phyloP scores from a whole-genome alignment of 306 rosid species.

The Crataegus laevigata region DNA sequence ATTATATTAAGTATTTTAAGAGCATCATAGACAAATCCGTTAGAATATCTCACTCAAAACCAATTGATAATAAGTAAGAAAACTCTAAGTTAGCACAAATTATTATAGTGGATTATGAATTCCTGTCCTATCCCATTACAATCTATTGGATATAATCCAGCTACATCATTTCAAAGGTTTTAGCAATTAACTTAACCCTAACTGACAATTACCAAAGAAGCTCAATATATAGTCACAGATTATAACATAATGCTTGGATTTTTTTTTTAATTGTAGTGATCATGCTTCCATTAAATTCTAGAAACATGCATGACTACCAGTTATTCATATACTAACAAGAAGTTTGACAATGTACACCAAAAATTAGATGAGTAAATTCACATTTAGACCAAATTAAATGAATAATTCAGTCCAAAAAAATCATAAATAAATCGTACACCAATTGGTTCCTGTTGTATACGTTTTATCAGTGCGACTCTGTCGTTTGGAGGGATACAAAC shows the following conservation, averaged over 20 bases:
- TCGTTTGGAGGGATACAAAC: constrained; percentile 5
- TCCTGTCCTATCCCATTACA: too few species aligned
- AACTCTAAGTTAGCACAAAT: not conserved
- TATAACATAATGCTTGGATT: not conserved
- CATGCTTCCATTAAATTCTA: not conserved
- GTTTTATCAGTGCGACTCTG: not conserved
- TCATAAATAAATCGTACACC: not conserved
- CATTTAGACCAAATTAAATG: not conserved
- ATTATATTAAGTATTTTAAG: too few species aligned
- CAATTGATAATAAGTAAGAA: not conserved
- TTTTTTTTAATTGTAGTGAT: not conserved
- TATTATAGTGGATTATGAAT: too few species aligned
- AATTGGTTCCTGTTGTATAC: not conserved
- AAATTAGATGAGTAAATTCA: not conserved
- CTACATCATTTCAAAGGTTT: not conserved
- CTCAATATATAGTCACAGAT: not conserved
- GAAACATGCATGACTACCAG: not conserved
- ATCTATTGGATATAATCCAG: too few species aligned
- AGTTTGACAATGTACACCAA: not conserved
- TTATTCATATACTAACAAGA: not conserved
- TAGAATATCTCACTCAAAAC: not conserved
- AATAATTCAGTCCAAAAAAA: not conserved
- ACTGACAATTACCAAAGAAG: not conserved
- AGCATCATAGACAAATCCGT: not conserved
- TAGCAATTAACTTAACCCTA: not conserved